A percentile compares a stretch with the other conserved stretches of the same genome.
Conservation (phyloP, 331 rosid species). For the Cydonia oblonga region DNA sequence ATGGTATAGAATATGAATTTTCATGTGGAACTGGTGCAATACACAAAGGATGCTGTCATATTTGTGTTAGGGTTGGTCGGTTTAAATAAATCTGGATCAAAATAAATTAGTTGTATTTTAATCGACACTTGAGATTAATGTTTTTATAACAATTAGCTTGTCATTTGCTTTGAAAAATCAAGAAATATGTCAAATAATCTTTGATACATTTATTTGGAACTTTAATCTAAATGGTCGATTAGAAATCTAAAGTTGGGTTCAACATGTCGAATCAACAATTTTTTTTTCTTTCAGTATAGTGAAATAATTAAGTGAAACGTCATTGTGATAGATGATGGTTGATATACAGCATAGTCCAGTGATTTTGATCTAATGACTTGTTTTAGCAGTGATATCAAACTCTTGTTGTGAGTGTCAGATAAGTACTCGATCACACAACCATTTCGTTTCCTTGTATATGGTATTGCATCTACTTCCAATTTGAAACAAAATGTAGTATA, state of each 20-base stretch:
- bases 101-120: not conserved
- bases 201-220: not conserved
- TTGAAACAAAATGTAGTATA: too few relatives aligned
- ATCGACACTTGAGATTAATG: not conserved
- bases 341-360: too few relatives aligned
- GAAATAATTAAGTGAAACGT: not conserved
- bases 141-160: not conserved
- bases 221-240: not conserved
- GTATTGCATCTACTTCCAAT: too few relatives aligned
- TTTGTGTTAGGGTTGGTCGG: not conserved
- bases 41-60: not conserved
- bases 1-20: constrained; percentile 4
- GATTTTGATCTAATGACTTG: too few relatives aligned
- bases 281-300: not conserved
- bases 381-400: not conserved
- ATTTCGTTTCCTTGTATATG: too few relatives aligned
- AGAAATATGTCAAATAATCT: not conserved
- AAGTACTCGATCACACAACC: too few relatives aligned
- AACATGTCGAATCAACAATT: not conserved
- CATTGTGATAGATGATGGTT: not conserved
- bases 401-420: not conserved
- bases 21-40: not conserved
- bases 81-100: not conserved
- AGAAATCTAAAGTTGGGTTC: not conserved
- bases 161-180: not conserved